These are phyloP conservation scores for Yarrowia osloensis DNA, from an alignment of 805 yeast genomes.

Conservation along the genomic window DNA sequence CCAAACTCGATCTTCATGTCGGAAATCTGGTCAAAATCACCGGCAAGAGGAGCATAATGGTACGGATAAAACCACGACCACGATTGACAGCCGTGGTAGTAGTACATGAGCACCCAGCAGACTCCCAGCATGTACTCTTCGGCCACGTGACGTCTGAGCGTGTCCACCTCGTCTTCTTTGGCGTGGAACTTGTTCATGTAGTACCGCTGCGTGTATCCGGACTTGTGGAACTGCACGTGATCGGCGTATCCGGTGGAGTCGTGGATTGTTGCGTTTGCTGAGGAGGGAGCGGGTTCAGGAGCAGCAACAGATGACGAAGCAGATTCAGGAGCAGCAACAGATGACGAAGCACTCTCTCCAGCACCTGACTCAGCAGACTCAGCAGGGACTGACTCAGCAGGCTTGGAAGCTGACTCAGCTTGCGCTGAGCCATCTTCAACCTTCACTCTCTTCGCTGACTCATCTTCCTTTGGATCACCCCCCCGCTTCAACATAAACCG, in stretches of 20 bases:
- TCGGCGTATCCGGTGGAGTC: conserved; percentile 35
- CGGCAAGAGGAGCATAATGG: conserved; percentile 97
- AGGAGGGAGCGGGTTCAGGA: no score
- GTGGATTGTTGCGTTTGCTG: neutral
- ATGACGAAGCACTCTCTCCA: no score
- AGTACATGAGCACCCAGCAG: conserved; percentile 92
- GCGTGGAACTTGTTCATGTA: conserved; percentile 73
- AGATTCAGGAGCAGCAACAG: no score
- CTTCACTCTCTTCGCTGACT: conserved; percentile 39
- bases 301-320: no score
- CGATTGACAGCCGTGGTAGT: conserved; percentile 96
- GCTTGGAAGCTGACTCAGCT: neutral
- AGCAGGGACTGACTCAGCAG: no score
- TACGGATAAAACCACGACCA: conserved; percentile 98
- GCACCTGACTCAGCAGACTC: no score
- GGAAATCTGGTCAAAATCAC: conserved; percentile 66
- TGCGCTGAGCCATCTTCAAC: conserved; percentile 12
- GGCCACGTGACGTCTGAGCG: conserved; percentile 59
- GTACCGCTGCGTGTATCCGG: conserved; percentile 83
- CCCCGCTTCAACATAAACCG: conserved; percentile 41
- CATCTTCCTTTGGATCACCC: conserved; percentile 32
- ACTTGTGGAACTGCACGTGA: conserved; percentile 72
- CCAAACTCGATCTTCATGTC: conserved; percentile 55
- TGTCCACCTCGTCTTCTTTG: conserved; percentile 48
- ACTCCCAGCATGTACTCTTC: conserved; percentile 86